A percentile compares a stretch with the other conserved stretches of the same genome.
phyloP scores from a whole-genome alignment of 23 red algal genomes.

The Pyropia yezoensis region DNA sequence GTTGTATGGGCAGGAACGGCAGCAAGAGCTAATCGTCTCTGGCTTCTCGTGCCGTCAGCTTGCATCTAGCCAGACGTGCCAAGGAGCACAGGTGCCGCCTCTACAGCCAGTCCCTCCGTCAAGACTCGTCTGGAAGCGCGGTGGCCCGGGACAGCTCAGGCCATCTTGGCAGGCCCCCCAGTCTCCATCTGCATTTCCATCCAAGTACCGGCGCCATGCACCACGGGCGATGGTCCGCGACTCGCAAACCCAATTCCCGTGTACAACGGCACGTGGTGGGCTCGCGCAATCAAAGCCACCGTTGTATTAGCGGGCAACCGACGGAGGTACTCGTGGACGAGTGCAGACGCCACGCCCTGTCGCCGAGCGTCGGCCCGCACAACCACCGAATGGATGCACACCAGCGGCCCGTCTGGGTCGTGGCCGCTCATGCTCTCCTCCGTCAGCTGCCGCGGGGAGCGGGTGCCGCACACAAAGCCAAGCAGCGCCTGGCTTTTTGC shows the following conservation, averaged over 20 bases:
- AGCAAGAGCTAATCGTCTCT: too few species aligned
- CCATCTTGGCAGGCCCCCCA: too few species aligned
- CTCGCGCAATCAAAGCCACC: neutral
- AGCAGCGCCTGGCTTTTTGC: neutral
- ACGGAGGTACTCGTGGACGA: neutral
- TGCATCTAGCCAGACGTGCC: too few species aligned
- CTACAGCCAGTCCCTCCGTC: too few species aligned
- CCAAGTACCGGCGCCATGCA: neutral
- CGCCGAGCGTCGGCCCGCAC: neutral
- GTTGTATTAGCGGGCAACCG: neutral
- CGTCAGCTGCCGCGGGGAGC: neutral
- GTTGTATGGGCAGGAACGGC: too few species aligned
- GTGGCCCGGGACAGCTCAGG: too few species aligned
- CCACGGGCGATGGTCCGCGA: neutral
- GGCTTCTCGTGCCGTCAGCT: too few species aligned
- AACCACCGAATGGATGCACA: slow-evolving; percentile 8
- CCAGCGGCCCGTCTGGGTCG: neutral
- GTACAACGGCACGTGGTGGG: neutral
- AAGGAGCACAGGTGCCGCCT: too few species aligned
- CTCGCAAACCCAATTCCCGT: neutral
- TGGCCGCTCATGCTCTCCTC: slow-evolving; percentile 4
- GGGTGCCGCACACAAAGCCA: slow-evolving; percentile 7
- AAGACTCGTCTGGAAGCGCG: too few species aligned
- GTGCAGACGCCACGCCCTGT: neutral
- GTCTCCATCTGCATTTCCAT: neutral